Percentiles rank a stretch among this genome's conserved stretches.
Evolutionary conservation across 768 basidiomycete species (phyloP).

Genomic region (Lactarius akahatsu): DNA sequence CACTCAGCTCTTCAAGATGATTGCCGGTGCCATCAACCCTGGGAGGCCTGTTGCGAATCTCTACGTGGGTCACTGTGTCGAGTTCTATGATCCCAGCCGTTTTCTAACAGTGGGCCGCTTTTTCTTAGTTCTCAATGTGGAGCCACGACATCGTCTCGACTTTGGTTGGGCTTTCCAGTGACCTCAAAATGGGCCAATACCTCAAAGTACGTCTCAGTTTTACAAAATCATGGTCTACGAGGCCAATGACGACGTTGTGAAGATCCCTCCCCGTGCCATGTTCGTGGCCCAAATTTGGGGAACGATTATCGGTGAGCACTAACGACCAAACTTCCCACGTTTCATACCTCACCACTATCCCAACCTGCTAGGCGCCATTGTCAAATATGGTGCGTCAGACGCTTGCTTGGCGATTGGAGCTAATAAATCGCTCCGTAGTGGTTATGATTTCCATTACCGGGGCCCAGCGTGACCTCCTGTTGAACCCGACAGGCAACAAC

Average conservation of each 20-base stretch:
- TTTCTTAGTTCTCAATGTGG: conserved; percentile 61
- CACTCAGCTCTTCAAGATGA: conserved; percentile 67
- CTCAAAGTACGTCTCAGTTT: conserved; percentile 25
- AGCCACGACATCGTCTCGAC: conserved; percentile 59
- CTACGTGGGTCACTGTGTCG: conserved; percentile 46
- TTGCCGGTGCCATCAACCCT: conserved; percentile 57
- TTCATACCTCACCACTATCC: not conserved
- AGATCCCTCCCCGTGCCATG: conserved; percentile 66
- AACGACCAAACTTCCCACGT: not conserved
- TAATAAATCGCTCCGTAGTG: conserved; percentile 34
- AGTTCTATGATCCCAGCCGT: not conserved
- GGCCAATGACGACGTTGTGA: conserved; percentile 33
- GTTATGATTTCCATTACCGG: conserved; percentile 59
- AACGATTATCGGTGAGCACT: conserved; percentile 48
- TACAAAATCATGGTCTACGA: not conserved
- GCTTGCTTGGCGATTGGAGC: conserved; percentile 30
- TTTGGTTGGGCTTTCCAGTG: conserved; percentile 51
- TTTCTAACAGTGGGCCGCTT: not conserved
- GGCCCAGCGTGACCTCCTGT: conserved; percentile 52
- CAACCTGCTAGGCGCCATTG: conserved; percentile 31
- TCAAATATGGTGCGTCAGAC: conserved; percentile 39
- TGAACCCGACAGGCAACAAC: conserved; percentile 54
- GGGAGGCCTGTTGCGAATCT: conserved; percentile 69
- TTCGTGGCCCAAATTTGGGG: conserved; percentile 67
- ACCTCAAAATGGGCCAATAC: conserved; percentile 59